phyloP scores from a whole-genome alignment of 768 basidiomycete genomes.

The Tricholoma flavovirens region DNA sequence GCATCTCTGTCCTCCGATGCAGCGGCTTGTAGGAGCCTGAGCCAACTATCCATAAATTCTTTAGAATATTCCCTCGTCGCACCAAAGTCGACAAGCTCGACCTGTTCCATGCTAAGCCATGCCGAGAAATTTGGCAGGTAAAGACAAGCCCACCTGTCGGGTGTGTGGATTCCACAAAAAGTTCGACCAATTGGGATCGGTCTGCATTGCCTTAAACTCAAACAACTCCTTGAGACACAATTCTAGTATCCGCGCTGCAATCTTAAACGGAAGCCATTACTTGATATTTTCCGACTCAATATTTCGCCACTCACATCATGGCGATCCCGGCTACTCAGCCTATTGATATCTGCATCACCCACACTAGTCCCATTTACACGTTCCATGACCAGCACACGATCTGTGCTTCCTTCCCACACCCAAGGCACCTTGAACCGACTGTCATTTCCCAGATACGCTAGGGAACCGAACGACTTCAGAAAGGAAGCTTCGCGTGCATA shows the following conservation, averaged over 20 bases:
- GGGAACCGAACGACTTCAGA: constrained; percentile 52
- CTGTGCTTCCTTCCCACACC: constrained; percentile 79
- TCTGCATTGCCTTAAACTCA: constrained; percentile 91
- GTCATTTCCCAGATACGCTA: constrained; percentile 48
- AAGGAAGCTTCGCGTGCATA: constrained; percentile 80
- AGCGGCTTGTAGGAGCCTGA: constrained; percentile 76
- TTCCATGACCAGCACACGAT: constrained; percentile 87
- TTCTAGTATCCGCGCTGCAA: constrained; percentile 74
- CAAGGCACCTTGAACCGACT: constrained; percentile 77
- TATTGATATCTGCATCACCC: constrained; percentile 52
- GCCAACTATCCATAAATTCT: constrained; percentile 86
- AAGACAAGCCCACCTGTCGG: constrained; percentile 40
- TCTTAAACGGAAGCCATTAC: constrained; percentile 39
- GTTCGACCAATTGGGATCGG: constrained; percentile 98
- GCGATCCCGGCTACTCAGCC: constrained; percentile 58
- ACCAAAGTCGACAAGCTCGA: constrained; percentile 93
- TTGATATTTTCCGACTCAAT: background rate
- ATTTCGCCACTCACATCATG: constrained; percentile 52
- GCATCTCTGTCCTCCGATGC: constrained; percentile 57
- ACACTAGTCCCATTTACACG: constrained; percentile 75
- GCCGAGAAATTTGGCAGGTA: background rate
- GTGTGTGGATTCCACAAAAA: constrained; percentile 80
- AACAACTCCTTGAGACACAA: constrained; percentile 90
- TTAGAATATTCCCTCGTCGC: constrained; percentile 84
- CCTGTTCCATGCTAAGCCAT: constrained; percentile 27